These are phyloP conservation scores for Davidsoniella eucalypti DNA, from an alignment of 2,329 filamentous ascomycete species.

Conservation along the genomic window DNA sequence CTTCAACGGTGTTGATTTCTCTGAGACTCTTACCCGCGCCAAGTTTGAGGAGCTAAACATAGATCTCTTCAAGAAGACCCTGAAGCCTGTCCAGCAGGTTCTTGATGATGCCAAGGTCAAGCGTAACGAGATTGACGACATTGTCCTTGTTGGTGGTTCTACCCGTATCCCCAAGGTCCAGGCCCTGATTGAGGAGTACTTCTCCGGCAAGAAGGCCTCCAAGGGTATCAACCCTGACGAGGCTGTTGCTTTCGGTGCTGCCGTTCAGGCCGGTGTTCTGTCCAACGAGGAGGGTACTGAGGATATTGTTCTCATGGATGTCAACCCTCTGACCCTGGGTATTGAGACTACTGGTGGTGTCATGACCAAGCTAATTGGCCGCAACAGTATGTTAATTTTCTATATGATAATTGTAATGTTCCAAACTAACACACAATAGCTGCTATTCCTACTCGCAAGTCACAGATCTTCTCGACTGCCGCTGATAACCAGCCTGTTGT, in stretches of 20 bases:
- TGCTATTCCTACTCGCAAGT: constrained; percentile 88
- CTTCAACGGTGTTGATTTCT: constrained; percentile 94
- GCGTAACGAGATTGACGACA: constrained; percentile 89
- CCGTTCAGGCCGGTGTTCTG: constrained; percentile 91
- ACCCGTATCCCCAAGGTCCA: constrained; percentile 99
- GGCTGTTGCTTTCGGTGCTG: constrained; percentile 94
- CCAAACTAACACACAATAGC: constrained; percentile 19
- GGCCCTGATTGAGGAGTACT: constrained; percentile 87
- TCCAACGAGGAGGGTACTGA: constrained; percentile 69
- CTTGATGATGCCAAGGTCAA: constrained; percentile 96
- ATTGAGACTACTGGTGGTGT: constrained; percentile 96
- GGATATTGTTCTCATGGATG: constrained; percentile 86
- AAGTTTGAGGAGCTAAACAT: constrained; percentile 99
- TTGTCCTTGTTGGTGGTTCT: constrained; percentile 94
- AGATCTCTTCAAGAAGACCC: constrained; percentile 97
- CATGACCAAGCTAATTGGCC: constrained; percentile 92
- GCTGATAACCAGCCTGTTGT: constrained; percentile 94
- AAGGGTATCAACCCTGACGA: constrained; percentile 99
- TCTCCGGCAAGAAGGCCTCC: constrained; percentile 86
- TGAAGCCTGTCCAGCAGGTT: constrained; percentile 97
- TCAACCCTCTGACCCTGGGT: constrained; percentile 90
- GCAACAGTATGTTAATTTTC: constrained; percentile 41
- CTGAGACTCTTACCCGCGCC: constrained; percentile 91
- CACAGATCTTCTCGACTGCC: constrained; percentile 92
- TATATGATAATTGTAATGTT: background rate